phyloP scores from a whole-genome alignment of 1,284 basidiomycete species.

The Ustilago hordei region DNA sequence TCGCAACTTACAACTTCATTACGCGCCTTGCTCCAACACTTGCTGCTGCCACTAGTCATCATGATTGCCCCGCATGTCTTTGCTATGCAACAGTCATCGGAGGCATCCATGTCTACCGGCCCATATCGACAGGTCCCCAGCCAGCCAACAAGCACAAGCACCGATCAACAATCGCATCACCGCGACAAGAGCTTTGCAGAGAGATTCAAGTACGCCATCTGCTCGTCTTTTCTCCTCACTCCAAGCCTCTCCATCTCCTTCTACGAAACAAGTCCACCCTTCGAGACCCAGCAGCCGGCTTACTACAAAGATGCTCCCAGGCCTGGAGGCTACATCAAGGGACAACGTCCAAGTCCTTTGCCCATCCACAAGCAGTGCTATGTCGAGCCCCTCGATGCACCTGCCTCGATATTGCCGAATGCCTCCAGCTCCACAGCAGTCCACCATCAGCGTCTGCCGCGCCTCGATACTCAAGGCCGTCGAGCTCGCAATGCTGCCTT shows the following conservation, averaged over 20 bases:
- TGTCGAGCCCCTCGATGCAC: conserved; percentile 24
- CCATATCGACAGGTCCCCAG: neutral
- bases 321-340: neutral
- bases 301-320: neutral
- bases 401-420: conserved; percentile 3
- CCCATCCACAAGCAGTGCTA: conserved; percentile 16
- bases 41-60: conserved; percentile 14
- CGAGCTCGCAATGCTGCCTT: conserved; percentile 27
- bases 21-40: neutral
- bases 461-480: conserved; percentile 30
- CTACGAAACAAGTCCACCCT: conserved; percentile 51
- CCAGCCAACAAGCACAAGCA: neutral
- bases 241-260: conserved; percentile 65
- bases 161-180: conserved; percentile 2
- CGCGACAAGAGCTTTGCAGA: conserved; percentile 52
- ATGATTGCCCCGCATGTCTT: conserved; percentile 14
- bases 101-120: neutral
- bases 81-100: neutral
- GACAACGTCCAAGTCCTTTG: conserved; percentile 5
- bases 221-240: conserved; percentile 66
- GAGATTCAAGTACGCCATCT: conserved; percentile 64
- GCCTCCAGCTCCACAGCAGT: neutral
- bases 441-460: conserved; percentile 17
- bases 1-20: conserved; percentile 10
- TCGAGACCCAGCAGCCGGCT: conserved; percentile 3